Evolutionary conservation across 768 basidiomycete species (phyloP), one percentile per base, ranked within the genome.

Genomic region (Gyrodon lividus): DNA sequence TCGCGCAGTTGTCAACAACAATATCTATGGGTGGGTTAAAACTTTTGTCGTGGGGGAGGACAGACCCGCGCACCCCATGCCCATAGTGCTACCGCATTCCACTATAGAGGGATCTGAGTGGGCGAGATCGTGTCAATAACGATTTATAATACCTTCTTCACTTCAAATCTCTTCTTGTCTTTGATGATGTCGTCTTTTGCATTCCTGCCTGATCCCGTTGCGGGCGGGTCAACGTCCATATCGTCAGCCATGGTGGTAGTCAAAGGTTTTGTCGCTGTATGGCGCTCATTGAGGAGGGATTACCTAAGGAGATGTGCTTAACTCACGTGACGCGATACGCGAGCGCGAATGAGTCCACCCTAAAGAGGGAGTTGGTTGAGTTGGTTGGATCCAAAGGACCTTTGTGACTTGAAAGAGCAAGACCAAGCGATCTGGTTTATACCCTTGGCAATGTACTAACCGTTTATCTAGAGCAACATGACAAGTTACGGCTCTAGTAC

Each of bases 81-180:
- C 97, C 97, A 99, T 0, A 99, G 78, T 2, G 97, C 81, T 46
- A 98, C 97, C 12, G 97, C 97, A 64, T 98, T 98, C 97, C 97
- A 99, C 97, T 99, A 56, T 23, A 33, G 23, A 30, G 24, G 23
- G 28, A 46, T 52, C 20, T 42, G 5, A 49, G 46, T 22, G 33
- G n/a, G 10, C 5, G 43, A 46, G 51, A 51, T 34, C 34, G 45
- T 17, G 49, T 33, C 20, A 35, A 43, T 2, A 34, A 48, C 19
- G 33, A 50, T 16, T 3, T 9, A 46, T 58, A 71, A 39, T 48
- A 96, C 96, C 91, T 99, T 98, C 81, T 99, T 99, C 57, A 99
- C 97, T 71, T 98, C 95, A 66, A 99, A 99, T 55, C 91, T 76
- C 64, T 89, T 86, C 74, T 92, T 92, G 23, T 78, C 76, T 69